A percentile compares a stretch with the other conserved stretches of the same genome.
phyloP scores from a whole-genome alignment of 2,329 filamentous ascomycete species.

The Calonectria hongkongensis region DNA sequence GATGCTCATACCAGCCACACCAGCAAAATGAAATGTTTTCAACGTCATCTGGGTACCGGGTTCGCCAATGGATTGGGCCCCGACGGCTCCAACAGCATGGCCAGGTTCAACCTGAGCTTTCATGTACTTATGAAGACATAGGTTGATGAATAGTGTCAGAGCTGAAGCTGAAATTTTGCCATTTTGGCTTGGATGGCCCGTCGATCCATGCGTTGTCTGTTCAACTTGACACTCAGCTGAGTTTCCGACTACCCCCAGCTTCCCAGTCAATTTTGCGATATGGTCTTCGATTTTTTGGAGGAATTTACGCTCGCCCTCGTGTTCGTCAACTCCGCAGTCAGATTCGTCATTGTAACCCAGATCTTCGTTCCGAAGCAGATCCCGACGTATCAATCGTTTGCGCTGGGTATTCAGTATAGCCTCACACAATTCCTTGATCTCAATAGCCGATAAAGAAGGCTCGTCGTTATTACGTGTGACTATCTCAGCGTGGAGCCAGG shows the following conservation, averaged over 20 bases:
- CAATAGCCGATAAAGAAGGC: constrained; percentile 80
- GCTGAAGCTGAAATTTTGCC: constrained; percentile 88
- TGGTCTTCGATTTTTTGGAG: constrained; percentile 85
- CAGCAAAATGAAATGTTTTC: constrained; percentile 99
- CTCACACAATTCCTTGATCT: constrained; percentile 82
- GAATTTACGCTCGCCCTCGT: constrained; percentile 89
- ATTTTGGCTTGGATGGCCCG: constrained; percentile 78
- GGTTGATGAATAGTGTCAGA: constrained; percentile 83
- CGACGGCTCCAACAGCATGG: constrained; percentile 95
- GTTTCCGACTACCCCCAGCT: constrained; percentile 73
- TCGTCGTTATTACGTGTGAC: constrained; percentile 88
- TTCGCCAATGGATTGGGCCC: constrained; percentile 98
- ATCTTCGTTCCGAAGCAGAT: constrained; percentile 75
- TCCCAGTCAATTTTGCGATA: constrained; percentile 75
- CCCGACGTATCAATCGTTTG: constrained; percentile 73
- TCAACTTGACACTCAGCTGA: constrained; percentile 69
- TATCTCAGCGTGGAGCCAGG: constrained; percentile 88
- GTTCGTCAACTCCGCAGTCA: constrained; percentile 82
- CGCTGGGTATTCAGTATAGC: constrained; percentile 81
- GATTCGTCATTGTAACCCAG: constrained; percentile 82
- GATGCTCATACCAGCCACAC: constrained; percentile 99
- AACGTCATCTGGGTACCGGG: constrained; percentile 99
- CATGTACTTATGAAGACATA: constrained; percentile 93
- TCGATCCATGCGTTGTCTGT: constrained; percentile 41
- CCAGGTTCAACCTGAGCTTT: constrained; percentile 94